phyloP scores from a whole-genome alignment of 1,284 basidiomycete genomes.

The Boletus hoseneyae region DNA sequence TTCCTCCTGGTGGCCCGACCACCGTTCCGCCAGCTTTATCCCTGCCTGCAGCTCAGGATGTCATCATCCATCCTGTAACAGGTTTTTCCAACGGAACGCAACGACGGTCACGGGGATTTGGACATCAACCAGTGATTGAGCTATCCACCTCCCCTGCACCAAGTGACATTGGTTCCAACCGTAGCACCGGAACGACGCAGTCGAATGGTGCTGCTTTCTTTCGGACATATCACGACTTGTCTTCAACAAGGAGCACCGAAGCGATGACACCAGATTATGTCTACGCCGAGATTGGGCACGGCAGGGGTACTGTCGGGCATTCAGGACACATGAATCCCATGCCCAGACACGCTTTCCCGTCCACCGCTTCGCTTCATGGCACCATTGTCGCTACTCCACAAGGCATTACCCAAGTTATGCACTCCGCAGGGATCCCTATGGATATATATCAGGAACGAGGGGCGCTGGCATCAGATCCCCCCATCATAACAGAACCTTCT shows the following conservation, averaged over 20 bases:
- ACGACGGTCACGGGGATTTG: constrained; percentile 41
- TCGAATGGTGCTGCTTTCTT: constrained; percentile 61
- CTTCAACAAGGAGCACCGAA: constrained; percentile 47
- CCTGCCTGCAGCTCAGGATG: constrained; percentile 14
- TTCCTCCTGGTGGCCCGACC: constrained; percentile 6
- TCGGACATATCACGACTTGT: constrained; percentile 51
- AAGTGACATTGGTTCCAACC: constrained; percentile 54
- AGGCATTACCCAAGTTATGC: constrained; percentile 37
- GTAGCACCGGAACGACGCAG: constrained; percentile 49
- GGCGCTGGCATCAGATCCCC: constrained; percentile 7
- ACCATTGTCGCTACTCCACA: constrained; percentile 23
- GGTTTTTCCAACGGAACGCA: constrained; percentile 25
- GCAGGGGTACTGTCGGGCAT: constrained; percentile 46
- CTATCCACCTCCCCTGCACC: constrained; percentile 54
- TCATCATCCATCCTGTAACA: constrained; percentile 15
- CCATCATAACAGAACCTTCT: constrained; percentile 13
- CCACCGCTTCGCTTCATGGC: constrained; percentile 20
- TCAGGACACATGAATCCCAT: constrained; percentile 17
- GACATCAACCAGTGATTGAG: constrained; percentile 62
- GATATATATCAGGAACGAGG: constrained; percentile 23
- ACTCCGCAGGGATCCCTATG: constrained; percentile 31
- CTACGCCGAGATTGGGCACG: constrained; percentile 75
- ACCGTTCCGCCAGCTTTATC: constrained; percentile 4
- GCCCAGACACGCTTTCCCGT: constrained; percentile 22
- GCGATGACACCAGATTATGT: constrained; percentile 69